These are phyloP conservation scores for Phytophthora macrochlamydospora DNA, from an alignment of 352 stramenopile species.

Conservation along the genomic window DNA sequence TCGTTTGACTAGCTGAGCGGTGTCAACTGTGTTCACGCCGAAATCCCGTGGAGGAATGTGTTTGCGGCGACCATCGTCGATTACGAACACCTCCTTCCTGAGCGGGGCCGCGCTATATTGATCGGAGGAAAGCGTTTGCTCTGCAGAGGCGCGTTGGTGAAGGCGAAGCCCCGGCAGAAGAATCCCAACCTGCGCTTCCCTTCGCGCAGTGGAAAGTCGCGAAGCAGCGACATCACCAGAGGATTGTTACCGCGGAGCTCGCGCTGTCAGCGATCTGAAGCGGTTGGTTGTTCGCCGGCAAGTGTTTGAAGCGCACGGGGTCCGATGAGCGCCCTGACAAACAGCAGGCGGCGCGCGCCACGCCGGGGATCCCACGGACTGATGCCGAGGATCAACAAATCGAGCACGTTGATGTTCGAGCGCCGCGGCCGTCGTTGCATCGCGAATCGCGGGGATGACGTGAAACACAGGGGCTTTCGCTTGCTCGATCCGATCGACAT, in stretches of 20 bases:
- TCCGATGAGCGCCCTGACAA: not conserved
- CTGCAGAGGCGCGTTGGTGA: too few relatives aligned
- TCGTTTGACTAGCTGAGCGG: not conserved
- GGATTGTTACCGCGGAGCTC: not conserved
- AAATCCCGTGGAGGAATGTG: constrained; percentile 1
- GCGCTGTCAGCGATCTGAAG: not conserved
- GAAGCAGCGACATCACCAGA: not conserved
- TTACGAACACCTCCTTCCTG: not conserved
- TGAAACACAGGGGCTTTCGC: constrained; percentile 11
- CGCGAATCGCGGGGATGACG: constrained; percentile 14
- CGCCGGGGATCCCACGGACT: not conserved
- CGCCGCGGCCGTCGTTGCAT: too few relatives aligned
- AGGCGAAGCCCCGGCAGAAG: too few relatives aligned
- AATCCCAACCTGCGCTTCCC: too few relatives aligned
- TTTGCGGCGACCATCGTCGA: not conserved
- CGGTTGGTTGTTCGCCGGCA: not conserved
- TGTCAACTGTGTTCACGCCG: constrained; percentile 4
- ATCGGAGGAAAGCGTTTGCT: too few relatives aligned
- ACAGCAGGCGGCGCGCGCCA: not conserved
- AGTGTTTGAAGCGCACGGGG: not conserved
- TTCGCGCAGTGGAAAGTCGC: too few relatives aligned
- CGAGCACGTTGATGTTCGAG: not conserved
- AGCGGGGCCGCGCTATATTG: not conserved
- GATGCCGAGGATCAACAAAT: not conserved
- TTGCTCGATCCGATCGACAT: constrained; percentile 23